Base-by-base conservation (phyloP, 1,284 basidiomycete genomes). In the Apiotrichum akiyoshidainum region DNA sequence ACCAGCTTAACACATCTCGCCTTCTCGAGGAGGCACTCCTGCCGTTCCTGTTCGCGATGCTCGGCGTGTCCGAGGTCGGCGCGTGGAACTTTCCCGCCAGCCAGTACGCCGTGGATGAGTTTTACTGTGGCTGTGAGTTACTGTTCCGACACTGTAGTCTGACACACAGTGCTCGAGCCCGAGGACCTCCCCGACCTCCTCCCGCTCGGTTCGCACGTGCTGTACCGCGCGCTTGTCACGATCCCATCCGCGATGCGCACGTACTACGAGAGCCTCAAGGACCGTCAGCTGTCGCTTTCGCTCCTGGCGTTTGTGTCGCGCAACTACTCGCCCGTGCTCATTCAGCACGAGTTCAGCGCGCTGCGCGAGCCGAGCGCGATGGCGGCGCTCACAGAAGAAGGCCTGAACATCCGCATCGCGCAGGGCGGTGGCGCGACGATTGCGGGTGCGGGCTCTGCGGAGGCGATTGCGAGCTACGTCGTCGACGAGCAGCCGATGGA, bases 401-500 rank as follows among this genome's bases (percentile, higher is more conserved):
- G 87, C 52, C 80, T 98, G 61, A 83, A 82, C 8, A 81, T 99
- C 76, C 92, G 88, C 72, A 88, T 92, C 31, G 82, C 83, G 0
- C 69, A 75, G 37, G 77, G 76, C 34, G 84, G 87, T 22, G 87
- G 87, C 64, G 89, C 94, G 70, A 87, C 92, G 39, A 83, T 83
- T 1, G 90, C 86, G 9, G 82, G 84, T 4, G 59, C 59, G 1
- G 69, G 67, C 4, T 59, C 67, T 0, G 65, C 70, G 1, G 74
- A 81, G 64, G 79, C 80, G 6, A 79, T 79, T 16, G 80, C 80
- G 1, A 76, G 73, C 21, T 99, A 97, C 72, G 82, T 85, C 10
- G 88, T 99, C 1, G 96, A 99, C 74, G 96, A 99, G 63, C 90
- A 98, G 71, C 85, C 88, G 45, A 85, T 99, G 71, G 95, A 99